phyloP scores from a whole-genome alignment of 2,329 filamentous ascomycete species.

The Fusarium fujikuroi region DNA sequence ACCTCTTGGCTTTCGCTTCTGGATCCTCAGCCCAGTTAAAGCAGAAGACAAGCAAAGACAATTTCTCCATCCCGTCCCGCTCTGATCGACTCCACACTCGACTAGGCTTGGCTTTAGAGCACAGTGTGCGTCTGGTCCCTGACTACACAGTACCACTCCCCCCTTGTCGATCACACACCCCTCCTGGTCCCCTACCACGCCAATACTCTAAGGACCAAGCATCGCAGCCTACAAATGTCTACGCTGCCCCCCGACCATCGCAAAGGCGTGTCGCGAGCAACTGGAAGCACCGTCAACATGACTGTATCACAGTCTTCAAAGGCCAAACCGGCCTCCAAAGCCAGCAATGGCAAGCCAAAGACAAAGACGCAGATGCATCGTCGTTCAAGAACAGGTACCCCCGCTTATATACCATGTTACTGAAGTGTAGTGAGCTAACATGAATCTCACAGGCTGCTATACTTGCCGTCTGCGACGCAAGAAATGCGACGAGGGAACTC shows the following conservation, averaged over 20 bases:
- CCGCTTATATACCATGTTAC: slow-evolving; percentile 47
- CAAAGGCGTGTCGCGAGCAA: slow-evolving; percentile 61
- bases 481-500: slow-evolving; percentile 74
- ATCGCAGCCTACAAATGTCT: slow-evolving; percentile 67
- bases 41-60: slow-evolving; percentile 17
- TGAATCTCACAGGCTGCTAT: slow-evolving; percentile 66
- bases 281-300: slow-evolving; percentile 65
- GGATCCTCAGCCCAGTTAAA: slow-evolving; percentile 34
- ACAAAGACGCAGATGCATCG: slow-evolving; percentile 88
- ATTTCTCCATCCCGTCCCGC: slow-evolving; percentile 47
- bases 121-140: slow-evolving; percentile 2
- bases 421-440: slow-evolving; percentile 8
- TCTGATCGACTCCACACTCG: slow-evolving; percentile 43
- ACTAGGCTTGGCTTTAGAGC: slow-evolving; percentile 27
- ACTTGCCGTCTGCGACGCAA: slow-evolving; percentile 74
- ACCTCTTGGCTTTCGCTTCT: slow-evolving; percentile 39
- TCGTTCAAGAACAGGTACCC: slow-evolving; percentile 88
- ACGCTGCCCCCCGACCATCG: slow-evolving; percentile 71
- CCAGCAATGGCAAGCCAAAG: slow-evolving; percentile 67
- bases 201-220: slow-evolving; percentile 48
- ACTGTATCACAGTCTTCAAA: slow-evolving; percentile 69
- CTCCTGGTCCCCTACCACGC: slow-evolving; percentile 41
- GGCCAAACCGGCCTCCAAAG: slow-evolving; percentile 67
- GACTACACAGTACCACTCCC: slow-evolving; percentile 40
- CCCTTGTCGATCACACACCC: slow-evolving; percentile 40